Percentiles rank a stretch among this genome's conserved stretches.
phyloP scores from a whole-genome alignment of 208 protist genomes.

The Leishmania aethiopica region DNA sequence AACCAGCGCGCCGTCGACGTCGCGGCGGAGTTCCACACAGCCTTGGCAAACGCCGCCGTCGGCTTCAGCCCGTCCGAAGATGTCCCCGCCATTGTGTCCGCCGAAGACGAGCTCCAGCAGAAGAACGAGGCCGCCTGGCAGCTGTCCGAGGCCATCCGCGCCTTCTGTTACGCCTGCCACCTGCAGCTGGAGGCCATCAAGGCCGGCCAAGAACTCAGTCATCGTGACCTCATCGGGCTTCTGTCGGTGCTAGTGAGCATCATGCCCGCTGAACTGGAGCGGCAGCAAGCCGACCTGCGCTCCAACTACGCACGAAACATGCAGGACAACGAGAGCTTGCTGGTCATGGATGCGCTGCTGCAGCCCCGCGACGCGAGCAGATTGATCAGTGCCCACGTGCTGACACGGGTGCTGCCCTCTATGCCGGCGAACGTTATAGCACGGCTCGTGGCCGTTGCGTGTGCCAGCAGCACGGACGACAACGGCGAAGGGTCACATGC shows the following conservation, averaged over 20 bases:
- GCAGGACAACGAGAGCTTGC: conserved; percentile 36
- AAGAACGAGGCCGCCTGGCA: conserved; percentile 41
- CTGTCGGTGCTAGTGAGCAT: conserved; percentile 62
- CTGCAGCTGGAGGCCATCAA: conserved; percentile 62
- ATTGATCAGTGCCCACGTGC: conserved; percentile 31
- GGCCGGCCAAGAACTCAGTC: conserved; percentile 43
- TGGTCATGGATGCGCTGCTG: conserved; percentile 52
- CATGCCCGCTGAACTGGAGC: conserved; percentile 28
- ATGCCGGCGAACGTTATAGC: conserved; percentile 8
- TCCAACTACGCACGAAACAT: conserved; percentile 38
- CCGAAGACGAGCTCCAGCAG: conserved; percentile 53
- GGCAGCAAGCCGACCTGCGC: conserved; percentile 24
- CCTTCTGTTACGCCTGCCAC: conserved; percentile 44
- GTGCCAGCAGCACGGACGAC: neutral
- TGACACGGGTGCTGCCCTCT: conserved; percentile 15
- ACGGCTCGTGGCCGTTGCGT: conserved; percentile 10
- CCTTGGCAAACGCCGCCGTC: conserved; percentile 49
- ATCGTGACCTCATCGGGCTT: conserved; percentile 57
- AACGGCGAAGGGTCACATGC: conserved; percentile 3
- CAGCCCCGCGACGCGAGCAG: conserved; percentile 26
- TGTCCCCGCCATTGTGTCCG: conserved; percentile 21
- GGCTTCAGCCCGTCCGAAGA: conserved; percentile 39
- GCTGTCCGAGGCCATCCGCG: conserved; percentile 60
- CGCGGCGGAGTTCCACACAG: conserved; percentile 32
- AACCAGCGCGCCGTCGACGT: conserved; percentile 16